These are phyloP conservation scores for Filosporella fistucella DNA, from an alignment of 495 filamentous ascomycete genomes.

Conservation along the genomic window DNA sequence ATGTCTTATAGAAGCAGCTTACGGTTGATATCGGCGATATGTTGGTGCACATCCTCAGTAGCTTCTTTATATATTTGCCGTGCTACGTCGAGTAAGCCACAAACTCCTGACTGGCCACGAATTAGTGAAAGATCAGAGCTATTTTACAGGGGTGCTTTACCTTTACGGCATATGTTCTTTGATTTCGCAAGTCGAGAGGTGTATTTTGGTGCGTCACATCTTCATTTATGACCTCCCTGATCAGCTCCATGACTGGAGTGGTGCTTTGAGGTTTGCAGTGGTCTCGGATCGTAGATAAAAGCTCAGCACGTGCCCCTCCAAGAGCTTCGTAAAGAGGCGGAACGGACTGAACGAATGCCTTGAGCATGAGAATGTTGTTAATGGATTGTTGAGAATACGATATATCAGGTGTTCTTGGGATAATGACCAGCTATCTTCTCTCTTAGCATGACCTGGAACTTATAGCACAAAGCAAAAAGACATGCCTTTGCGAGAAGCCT, in stretches of 20 bases:
- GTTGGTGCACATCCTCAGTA: slow-evolving; percentile 67
- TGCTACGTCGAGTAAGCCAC: slow-evolving; percentile 83
- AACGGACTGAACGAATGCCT: slow-evolving; percentile 69
- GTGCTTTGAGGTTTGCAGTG: slow-evolving; percentile 62
- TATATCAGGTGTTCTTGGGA: slow-evolving; percentile 61
- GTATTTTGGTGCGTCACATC: slow-evolving; percentile 73
- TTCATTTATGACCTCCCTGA: slow-evolving; percentile 71
- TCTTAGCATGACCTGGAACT: not conserved
- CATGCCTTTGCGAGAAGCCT: slow-evolving; percentile 57
- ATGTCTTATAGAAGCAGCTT: slow-evolving; percentile 5
- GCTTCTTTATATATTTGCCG: slow-evolving; percentile 83
- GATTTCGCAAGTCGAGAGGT: slow-evolving; percentile 84
- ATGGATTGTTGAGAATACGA: slow-evolving; percentile 71
- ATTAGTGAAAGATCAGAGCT: not conserved
- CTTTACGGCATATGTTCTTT: slow-evolving; percentile 89
- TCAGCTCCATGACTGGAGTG: slow-evolving; percentile 54
- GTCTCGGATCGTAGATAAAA: slow-evolving; percentile 62
- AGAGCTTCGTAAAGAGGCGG: slow-evolving; percentile 65
- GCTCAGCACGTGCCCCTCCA: slow-evolving; percentile 53
- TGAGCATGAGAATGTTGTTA: slow-evolving; percentile 85
- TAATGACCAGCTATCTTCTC: slow-evolving; percentile 33
- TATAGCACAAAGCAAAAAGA: not conserved
- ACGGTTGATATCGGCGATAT: slow-evolving; percentile 62
- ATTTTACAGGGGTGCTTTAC: slow-evolving; percentile 31
- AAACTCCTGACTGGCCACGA: slow-evolving; percentile 63